phyloP scores from a whole-genome alignment of 306 rosid species.

The Quercus robur region DNA sequence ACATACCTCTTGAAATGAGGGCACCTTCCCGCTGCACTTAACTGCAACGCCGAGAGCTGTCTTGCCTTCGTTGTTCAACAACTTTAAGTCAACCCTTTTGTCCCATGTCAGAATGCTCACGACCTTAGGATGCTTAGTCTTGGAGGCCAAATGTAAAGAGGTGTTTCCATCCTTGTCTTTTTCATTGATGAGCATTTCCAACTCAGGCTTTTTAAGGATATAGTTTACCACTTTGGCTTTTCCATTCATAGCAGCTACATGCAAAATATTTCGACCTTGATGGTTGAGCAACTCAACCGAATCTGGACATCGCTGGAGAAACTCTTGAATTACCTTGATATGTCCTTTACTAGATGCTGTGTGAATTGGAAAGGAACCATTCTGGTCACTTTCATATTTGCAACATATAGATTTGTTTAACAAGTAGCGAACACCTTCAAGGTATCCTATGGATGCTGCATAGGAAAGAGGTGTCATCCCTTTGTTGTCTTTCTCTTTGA shows the following conservation, averaged over 20 bases:
- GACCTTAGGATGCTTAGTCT: too few species aligned
- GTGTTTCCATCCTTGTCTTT: too few species aligned
- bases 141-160: too few species aligned
- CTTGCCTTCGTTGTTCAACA: not conserved
- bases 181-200: too few species aligned
- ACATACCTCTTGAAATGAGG: not conserved
- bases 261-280: too few species aligned
- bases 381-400: not conserved
- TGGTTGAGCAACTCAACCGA: not conserved
- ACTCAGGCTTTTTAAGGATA: too few species aligned
- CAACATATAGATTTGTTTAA: not conserved
- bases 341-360: not conserved
- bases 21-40: too few species aligned
- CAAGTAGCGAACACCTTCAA: not conserved
- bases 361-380: conserved; percentile 6
- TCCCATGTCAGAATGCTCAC: too few species aligned
- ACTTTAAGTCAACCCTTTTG: not conserved
- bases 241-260: too few species aligned
- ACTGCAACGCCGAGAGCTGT: not conserved
- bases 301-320: not conserved
- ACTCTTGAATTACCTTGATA: not conserved
- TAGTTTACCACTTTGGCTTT: too few species aligned
- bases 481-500: not conserved
- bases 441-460: not conserved
- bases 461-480: conserved; percentile 8